Evolutionary conservation across 768 basidiomycete species (phyloP).

Genomic region (Boletus insuetus): DNA sequence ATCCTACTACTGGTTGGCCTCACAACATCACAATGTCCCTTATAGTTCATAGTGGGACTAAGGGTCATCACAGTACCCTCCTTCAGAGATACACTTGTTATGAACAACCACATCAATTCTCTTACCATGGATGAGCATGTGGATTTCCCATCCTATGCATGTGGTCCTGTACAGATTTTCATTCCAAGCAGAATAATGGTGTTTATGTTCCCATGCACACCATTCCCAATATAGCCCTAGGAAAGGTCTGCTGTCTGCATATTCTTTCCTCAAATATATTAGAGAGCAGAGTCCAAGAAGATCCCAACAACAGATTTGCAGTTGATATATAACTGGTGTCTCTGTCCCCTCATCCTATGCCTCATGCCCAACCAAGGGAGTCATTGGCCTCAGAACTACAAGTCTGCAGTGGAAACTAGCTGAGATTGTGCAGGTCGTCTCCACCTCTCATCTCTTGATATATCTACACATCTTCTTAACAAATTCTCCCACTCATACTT

Average conservation of each 20-base stretch:
- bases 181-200: background rate
- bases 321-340: background rate
- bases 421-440: background rate
- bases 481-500: background rate
- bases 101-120: too few species aligned
- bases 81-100: too few species aligned
- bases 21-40: too few species aligned
- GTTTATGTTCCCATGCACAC: background rate
- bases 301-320: background rate
- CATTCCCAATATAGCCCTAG: background rate
- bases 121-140: too few species aligned
- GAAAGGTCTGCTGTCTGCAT: background rate
- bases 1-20: too few species aligned
- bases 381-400: background rate
- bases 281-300: background rate
- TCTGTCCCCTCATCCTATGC: background rate
- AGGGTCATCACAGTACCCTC: too few species aligned
- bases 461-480: background rate
- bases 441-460: background rate
- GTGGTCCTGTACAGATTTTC: too few species aligned
- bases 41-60: too few species aligned
- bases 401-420: background rate
- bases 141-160: too few species aligned
- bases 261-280: background rate
- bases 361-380: background rate